Evolutionary conservation across 2,329 filamentous ascomycete species (phyloP), one percentile per base, ranked within the genome.

Genomic region (Didymella arachidicola): DNA sequence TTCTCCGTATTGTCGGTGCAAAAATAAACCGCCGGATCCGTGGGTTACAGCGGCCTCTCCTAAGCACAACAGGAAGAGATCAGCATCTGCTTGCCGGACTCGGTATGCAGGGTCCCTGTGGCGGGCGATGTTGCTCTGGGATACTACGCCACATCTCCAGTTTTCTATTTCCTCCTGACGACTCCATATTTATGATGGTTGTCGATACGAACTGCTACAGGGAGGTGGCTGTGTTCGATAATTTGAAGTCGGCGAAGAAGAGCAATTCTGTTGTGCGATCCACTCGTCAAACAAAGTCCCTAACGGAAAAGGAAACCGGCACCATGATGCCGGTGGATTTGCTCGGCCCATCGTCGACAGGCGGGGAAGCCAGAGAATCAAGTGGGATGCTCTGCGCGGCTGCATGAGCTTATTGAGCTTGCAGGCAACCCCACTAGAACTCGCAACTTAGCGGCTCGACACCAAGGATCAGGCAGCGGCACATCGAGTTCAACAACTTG

Each of bases 71-170:
- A 54, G 45, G 56, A 18, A 55, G 32, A 41, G 57, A 60, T 60
- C 57, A 55, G 47, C 51, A 36, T 46, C 29, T 53, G 46, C 50
- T 53, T 55, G 49, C 63, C 57, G 44, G 19, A 32, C 54, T 54
- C 60, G 65, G 60, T 63, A 46, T 48, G 52, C 65, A 65, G 61
- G 61, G 66, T 65, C 65, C 48, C 49, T 57, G 56, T 59, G 61
- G 61, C 57, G 57, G 59, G 58, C 60, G 60, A 67, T 66, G 63
- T 61, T 54, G 66, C 59, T 60, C 65, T 32, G 56, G 67, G 65
- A 70, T 66, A 56, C 58, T 39, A 64, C 65, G 66, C 64, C 60
- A 65, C 63, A 57, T 58, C 50, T 60, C 51, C 58, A 60, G 34
- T 59, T 63, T 65, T 63, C 57, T 60, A 56, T 60, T 48, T 52